phyloP scores from a whole-genome alignment of 768 basidiomycete genomes.

The Chlorophyllum brunneum region DNA sequence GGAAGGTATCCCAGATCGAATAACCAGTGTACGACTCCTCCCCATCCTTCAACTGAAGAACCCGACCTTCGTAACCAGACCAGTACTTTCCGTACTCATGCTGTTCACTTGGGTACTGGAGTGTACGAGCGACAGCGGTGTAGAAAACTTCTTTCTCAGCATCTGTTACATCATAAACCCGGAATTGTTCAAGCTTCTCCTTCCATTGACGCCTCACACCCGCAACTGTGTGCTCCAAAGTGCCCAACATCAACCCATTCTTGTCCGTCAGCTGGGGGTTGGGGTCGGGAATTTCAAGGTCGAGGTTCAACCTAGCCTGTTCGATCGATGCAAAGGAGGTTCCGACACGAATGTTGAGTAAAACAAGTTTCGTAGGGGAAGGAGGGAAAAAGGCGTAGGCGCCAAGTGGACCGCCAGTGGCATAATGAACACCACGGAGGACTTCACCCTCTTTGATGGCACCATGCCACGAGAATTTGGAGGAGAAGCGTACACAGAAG shows the following conservation, averaged over 20 bases:
- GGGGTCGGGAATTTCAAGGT: slow-evolving; percentile 27
- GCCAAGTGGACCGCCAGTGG: slow-evolving; percentile 42
- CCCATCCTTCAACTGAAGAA: slow-evolving; percentile 40
- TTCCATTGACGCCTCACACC: slow-evolving; percentile 50
- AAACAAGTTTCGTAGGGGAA: slow-evolving; percentile 10
- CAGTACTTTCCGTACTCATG: slow-evolving; percentile 66
- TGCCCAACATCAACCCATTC: slow-evolving; percentile 12
- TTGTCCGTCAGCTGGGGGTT: neutral
- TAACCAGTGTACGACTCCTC: slow-evolving; percentile 78
- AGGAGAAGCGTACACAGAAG: slow-evolving; percentile 59
- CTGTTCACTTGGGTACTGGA: slow-evolving; percentile 78
- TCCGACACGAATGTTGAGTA: slow-evolving; percentile 56
- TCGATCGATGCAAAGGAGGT: slow-evolving; percentile 74
- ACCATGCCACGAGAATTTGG: slow-evolving; percentile 39
- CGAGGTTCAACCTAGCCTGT: slow-evolving; percentile 54
- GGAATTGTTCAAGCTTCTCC: slow-evolving; percentile 51
- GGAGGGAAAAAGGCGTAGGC: slow-evolving; percentile 49
- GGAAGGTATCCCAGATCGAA: slow-evolving; percentile 78
- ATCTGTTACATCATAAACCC: slow-evolving; percentile 40
- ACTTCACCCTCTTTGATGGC: slow-evolving; percentile 42
- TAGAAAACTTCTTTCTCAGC: slow-evolving; percentile 44
- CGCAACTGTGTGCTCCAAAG: slow-evolving; percentile 49
- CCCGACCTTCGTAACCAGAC: slow-evolving; percentile 67
- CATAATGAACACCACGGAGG: slow-evolving; percentile 22
- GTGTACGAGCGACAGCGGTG: slow-evolving; percentile 60